These are phyloP conservation scores for Melaleuca alternifolia DNA, from an alignment of 345 rosid genomes.

Conservation along the genomic window DNA sequence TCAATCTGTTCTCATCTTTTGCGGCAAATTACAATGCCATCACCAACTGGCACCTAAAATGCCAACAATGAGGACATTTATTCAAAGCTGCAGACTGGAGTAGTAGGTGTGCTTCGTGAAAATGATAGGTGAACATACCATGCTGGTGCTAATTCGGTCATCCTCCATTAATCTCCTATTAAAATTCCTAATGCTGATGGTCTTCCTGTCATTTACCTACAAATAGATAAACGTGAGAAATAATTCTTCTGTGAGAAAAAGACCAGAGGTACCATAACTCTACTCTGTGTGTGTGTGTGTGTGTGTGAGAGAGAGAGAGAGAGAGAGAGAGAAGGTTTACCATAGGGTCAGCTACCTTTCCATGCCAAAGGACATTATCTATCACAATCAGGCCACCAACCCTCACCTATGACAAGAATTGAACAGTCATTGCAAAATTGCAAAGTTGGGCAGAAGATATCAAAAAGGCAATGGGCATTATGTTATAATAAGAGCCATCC, in stretches of 20 bases:
- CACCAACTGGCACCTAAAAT: slow-evolving; percentile 80
- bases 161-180: slow-evolving; percentile 60
- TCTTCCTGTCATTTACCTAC: slow-evolving; percentile 74
- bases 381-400: slow-evolving; percentile 74
- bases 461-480: background rate
- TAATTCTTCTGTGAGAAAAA: background rate
- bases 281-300: background rate
- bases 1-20: slow-evolving; percentile 28
- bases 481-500: background rate
- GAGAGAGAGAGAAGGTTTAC: slow-evolving; percentile 14
- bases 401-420: slow-evolving; percentile 37
- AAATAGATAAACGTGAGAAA: background rate
- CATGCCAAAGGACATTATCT: slow-evolving; percentile 98
- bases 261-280: background rate
- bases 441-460: background rate
- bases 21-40: slow-evolving; percentile 81
- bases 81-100: background rate
- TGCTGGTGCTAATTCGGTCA: slow-evolving; percentile 64
- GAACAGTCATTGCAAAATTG: background rate
- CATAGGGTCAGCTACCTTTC: slow-evolving; percentile 77
- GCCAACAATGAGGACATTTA: background rate
- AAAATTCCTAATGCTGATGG: slow-evolving; percentile 65
- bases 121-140: slow-evolving; percentile 27
- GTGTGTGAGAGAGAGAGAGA: background rate
- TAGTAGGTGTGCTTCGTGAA: background rate